Percentiles rank a stretch among this genome's conserved stretches.
These are phyloP conservation scores for Pelargonium fulgidum DNA, from an alignment of 441 rosid genomes.

Conservation along the genomic window DNA sequence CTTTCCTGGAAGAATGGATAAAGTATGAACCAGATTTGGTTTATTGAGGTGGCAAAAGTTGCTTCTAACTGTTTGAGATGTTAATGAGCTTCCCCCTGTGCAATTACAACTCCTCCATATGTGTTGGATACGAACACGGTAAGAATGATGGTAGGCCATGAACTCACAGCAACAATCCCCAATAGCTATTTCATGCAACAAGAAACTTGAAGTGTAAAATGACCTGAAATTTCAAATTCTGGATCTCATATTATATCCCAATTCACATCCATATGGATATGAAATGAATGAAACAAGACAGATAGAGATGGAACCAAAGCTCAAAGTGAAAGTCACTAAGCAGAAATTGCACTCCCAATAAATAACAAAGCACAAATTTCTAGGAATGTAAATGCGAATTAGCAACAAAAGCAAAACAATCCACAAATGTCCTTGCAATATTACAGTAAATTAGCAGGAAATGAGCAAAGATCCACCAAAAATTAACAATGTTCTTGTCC, in stretches of 20 bases:
- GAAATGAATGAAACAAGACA: not conserved
- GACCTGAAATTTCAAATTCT: constrained; percentile 19
- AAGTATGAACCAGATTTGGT: constrained; percentile 16
- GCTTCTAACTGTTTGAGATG: constrained; percentile 17
- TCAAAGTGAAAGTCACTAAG: not conserved
- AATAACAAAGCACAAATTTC: not conserved
- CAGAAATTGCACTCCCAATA: not conserved
- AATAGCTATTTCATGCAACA: constrained; percentile 9
- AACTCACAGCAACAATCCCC: constrained; percentile 22
- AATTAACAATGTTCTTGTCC: not conserved
- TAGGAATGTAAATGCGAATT: too few relatives aligned
- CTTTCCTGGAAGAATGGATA: constrained; percentile 20
- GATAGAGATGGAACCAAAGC: not conserved
- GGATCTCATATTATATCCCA: not conserved
- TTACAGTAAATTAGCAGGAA: not conserved
- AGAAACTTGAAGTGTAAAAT: constrained; percentile 3
- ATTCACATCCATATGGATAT: not conserved
- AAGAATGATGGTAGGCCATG: constrained; percentile 38
- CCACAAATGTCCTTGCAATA: not conserved
- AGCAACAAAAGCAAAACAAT: not conserved
- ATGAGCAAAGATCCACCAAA: not conserved
- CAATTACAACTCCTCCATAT: constrained; percentile 33
- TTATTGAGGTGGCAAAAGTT: constrained; percentile 20
- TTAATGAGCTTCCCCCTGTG: constrained; percentile 25
- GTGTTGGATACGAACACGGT: constrained; percentile 30